Conservation (phyloP, 345 rosid species). For the Moricandia arvensis region DNA sequence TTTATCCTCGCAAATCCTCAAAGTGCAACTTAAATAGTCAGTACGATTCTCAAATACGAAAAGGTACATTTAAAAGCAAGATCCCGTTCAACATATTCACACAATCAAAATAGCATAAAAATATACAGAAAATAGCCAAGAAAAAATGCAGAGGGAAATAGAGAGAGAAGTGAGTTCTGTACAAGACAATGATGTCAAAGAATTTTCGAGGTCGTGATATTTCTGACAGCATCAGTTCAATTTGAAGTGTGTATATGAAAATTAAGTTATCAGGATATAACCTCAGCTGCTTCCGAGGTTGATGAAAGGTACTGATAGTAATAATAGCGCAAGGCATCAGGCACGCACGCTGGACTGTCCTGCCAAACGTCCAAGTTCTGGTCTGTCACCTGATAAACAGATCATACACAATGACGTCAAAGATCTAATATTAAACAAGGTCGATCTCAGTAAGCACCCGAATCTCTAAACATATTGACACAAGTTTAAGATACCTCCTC, state of each 20-base stretch:
- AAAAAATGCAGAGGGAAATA: slow-evolving; percentile 1
- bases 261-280: slow-evolving; percentile 22
- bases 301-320: slow-evolving; percentile 97
- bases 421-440: background rate
- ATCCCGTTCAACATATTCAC: background rate
- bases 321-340: slow-evolving; percentile 93
- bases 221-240: slow-evolving; percentile 19
- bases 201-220: slow-evolving; percentile 9
- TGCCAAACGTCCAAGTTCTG: slow-evolving; percentile 91
- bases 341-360: slow-evolving; percentile 77
- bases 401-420: background rate
- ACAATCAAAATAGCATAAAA: background rate
- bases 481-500: slow-evolving; percentile 64
- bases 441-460: background rate
- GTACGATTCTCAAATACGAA: slow-evolving; percentile 14
- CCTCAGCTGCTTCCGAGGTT: slow-evolving; percentile 96
- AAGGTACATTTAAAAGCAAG: background rate
- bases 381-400: slow-evolving; percentile 70
- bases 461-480: background rate
- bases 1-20: background rate
- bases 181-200: slow-evolving; percentile 11
- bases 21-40: slow-evolving; percentile 1
- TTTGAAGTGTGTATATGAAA: background rate
- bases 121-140: background rate
- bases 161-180: slow-evolving; percentile 11